Base-by-base conservation (phyloP, 495 filamentous ascomycete genomes). In the Monascus purpureus region DNA sequence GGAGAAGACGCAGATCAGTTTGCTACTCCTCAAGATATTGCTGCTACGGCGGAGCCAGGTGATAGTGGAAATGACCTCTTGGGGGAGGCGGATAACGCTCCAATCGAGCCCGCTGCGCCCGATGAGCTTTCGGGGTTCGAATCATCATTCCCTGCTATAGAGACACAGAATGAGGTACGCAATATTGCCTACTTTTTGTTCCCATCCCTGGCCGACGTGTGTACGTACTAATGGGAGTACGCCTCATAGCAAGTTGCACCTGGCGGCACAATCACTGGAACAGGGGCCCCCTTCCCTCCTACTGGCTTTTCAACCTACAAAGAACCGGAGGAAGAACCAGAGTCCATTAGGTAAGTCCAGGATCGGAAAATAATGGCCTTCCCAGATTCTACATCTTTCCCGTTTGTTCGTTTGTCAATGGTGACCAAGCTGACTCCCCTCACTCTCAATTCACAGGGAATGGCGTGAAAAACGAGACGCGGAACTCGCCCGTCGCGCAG, bases 1-100 rank as follows among this genome's bases (percentile, higher is more conserved):
- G 90, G 90, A 31, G 92, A 92, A 43, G 88, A 94, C 50, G 90
- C 90, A 30, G 70, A 80, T 36, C 83, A 86, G 62, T 97, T 97
- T 50, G 72, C 81, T 25, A 78, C 84, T 14, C 56, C 77, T 29
- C 71, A 77, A 47, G 85, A 94, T 55, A 75, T 72, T 38, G 68
- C 63, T 39, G 61, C 60, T 28, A 61, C 57, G 33, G 33, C 41
- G 8, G 56, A 59, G 26, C 55, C 55, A 33, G 68, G 68, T 34
- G 64, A 71, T 30, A 70, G 75, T 44, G 66, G 57, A 36, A 68
- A 65, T 29, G 78, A 82, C 43, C 64, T 95, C 26, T 63, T 93
- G 28, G 85, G 81, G 20, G 81, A 74, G 27, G 72, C 56, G 46
- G 59, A 58, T 25, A 41, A 43, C 36, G 44, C 52, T 26, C 45